Evolutionary conservation across 23 red algal species (phyloP).

Genomic region (Pyropia yezoensis): DNA sequence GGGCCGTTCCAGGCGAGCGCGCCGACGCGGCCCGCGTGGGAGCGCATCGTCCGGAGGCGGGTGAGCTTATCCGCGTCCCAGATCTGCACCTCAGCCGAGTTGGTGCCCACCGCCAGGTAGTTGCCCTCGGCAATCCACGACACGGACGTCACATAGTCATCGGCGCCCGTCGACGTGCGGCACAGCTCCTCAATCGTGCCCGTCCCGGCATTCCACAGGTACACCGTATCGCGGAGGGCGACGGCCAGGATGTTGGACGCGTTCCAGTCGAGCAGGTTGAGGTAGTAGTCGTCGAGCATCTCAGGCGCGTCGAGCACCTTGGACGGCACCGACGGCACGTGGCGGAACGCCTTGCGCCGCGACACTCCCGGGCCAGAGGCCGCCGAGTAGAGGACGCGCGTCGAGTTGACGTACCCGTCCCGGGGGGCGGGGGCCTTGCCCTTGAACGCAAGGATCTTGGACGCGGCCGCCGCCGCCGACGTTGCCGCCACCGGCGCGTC

Average conservation of each 20-base stretch:
- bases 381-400: slow-evolving; percentile 70
- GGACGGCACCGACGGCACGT: slow-evolving; percentile 71
- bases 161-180: slow-evolving; percentile 7
- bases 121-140: slow-evolving; percentile 81
- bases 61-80: slow-evolving; percentile 69
- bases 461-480: slow-evolving; percentile 12
- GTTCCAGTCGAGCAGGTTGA: slow-evolving; percentile 94
- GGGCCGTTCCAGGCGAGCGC: slow-evolving; percentile 96
- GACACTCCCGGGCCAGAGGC: slow-evolving; percentile 11
- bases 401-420: slow-evolving; percentile 70
- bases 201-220: slow-evolving; percentile 85
- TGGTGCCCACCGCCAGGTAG: slow-evolving; percentile 87
- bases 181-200: slow-evolving; percentile 86
- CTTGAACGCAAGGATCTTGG: slow-evolving; percentile 91
- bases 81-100: slow-evolving; percentile 65
- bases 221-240: slow-evolving; percentile 75
- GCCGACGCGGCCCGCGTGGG: slow-evolving; percentile 73
- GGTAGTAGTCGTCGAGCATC: slow-evolving; percentile 89
- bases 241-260: slow-evolving; percentile 77
- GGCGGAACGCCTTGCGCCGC: slow-evolving; percentile 68
- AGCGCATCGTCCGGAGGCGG: slow-evolving; percentile 70
- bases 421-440: slow-evolving; percentile 75
- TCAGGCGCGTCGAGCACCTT: slow-evolving; percentile 89
- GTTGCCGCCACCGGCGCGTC: neutral
- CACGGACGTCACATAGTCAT: slow-evolving; percentile 87